phyloP scores from a whole-genome alignment of 2,329 filamentous ascomycete genomes.

The Colletotrichum filicis region DNA sequence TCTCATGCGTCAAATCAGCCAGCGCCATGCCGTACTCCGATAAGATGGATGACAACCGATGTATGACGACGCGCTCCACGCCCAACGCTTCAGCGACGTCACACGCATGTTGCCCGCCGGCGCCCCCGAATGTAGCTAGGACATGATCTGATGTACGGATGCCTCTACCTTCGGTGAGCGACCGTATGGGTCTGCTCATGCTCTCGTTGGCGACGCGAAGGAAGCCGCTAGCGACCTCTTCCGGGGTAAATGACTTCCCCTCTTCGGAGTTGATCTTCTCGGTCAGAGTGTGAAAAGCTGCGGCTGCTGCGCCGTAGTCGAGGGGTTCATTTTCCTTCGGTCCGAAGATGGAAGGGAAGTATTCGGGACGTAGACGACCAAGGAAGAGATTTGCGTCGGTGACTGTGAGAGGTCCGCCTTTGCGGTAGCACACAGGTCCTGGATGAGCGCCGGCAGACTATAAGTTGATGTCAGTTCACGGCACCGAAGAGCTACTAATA shows the following conservation, averaged over 20 bases:
- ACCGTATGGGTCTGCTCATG: constrained; percentile 90
- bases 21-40: background rate
- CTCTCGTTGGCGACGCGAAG: constrained; percentile 91
- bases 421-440: constrained; percentile 62
- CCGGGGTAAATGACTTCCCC: constrained; percentile 75
- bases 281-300: constrained; percentile 56
- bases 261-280: constrained; percentile 82
- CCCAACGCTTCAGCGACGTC: background rate
- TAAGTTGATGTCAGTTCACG: background rate
- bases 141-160: constrained; percentile 90
- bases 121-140: constrained; percentile 89
- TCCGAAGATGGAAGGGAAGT: background rate
- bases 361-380: constrained; percentile 60
- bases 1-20: background rate
- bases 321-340: background rate
- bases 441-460: constrained; percentile 19
- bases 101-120: background rate
- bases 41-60: background rate
- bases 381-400: constrained; percentile 91
- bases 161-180: constrained; percentile 89
- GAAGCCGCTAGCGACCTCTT: constrained; percentile 90
- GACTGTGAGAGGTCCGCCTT: constrained; percentile 83
- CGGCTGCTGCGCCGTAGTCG: no score
- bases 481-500: background rate
- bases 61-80: background rate